phyloP scores from a whole-genome alignment of 2,329 filamentous ascomycete genomes.

The Ceratocystis harringtonii region DNA sequence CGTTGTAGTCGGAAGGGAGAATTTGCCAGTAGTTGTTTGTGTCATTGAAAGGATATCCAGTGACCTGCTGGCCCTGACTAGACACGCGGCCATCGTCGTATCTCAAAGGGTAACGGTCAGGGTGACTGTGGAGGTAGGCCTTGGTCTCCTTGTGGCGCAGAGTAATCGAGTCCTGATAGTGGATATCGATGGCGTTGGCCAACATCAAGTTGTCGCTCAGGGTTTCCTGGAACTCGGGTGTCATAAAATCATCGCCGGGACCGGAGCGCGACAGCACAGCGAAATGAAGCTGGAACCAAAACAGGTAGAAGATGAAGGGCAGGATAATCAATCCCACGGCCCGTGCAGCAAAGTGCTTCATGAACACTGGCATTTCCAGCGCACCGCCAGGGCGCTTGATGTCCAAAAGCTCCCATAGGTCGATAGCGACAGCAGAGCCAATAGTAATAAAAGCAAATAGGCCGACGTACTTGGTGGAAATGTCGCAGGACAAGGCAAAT shows the following conservation, averaged over 20 bases:
- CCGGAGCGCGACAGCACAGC: constrained; percentile 75
- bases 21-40: constrained; percentile 99
- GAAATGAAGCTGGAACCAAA: constrained; percentile 99
- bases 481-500: constrained; percentile 88
- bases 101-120: constrained; percentile 74
- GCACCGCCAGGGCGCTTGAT: constrained; percentile 71
- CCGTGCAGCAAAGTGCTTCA: constrained; percentile 79
- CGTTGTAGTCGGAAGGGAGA: constrained; percentile 48
- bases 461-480: constrained; percentile 96
- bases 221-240: constrained; percentile 93
- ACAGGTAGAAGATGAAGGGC: constrained; percentile 94
- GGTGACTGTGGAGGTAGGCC: constrained; percentile 86
- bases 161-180: constrained; percentile 80
- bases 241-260: constrained; percentile 97
- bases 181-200: constrained; percentile 66
- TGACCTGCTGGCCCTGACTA: constrained; percentile 94
- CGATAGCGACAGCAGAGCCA: constrained; percentile 81
- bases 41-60: constrained; percentile 93
- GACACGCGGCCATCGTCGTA: constrained; percentile 97
- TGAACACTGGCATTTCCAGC: constrained; percentile 65
- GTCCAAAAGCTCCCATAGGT: constrained; percentile 88
- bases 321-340: constrained; percentile 75
- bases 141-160: constrained; percentile 96
- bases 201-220: constrained; percentile 89
- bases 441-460: constrained; percentile 95